phyloP scores from a whole-genome alignment of 2,329 filamentous ascomycete species.

The Fusarium gaditjirri region DNA sequence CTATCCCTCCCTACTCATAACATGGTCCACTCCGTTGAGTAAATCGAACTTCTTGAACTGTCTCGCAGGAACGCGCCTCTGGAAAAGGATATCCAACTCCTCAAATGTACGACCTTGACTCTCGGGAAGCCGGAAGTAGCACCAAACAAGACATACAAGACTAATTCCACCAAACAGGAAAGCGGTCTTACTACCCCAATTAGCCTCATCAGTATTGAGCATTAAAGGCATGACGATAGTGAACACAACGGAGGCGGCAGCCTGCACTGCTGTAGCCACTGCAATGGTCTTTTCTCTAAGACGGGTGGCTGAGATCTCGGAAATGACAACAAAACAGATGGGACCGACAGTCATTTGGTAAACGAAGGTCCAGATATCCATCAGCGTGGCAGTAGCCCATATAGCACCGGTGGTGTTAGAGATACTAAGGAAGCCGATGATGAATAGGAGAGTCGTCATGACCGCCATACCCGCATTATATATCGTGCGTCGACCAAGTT shows the following conservation, averaged over 20 bases:
- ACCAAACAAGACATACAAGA: slow-evolving; percentile 43
- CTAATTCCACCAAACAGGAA: slow-evolving; percentile 47
- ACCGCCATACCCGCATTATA: slow-evolving; percentile 54
- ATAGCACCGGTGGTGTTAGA: slow-evolving; percentile 29
- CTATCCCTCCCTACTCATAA: not conserved
- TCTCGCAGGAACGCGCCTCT: slow-evolving; percentile 44
- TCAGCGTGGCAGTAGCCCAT: slow-evolving; percentile 53
- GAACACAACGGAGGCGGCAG: slow-evolving; percentile 42
- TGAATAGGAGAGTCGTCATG: slow-evolving; percentile 53
- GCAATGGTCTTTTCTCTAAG: slow-evolving; percentile 56
- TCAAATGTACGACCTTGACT: slow-evolving; percentile 47
- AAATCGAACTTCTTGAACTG: slow-evolving; percentile 47
- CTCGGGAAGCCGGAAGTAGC: slow-evolving; percentile 49
- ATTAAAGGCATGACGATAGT: slow-evolving; percentile 47
- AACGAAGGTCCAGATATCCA: slow-evolving; percentile 56
- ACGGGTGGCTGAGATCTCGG: slow-evolving; percentile 55
- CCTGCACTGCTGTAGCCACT: slow-evolving; percentile 48
- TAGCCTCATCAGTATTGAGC: slow-evolving; percentile 48
- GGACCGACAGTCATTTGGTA: slow-evolving; percentile 57
- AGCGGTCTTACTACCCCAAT: slow-evolving; percentile 49
- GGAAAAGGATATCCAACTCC: slow-evolving; percentile 50
- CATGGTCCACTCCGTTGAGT: not conserved
- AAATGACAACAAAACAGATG: slow-evolving; percentile 55
- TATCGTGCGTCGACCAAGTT: slow-evolving; percentile 55
- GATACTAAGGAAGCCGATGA: slow-evolving; percentile 50